These are phyloP conservation scores for Mycogone perniciosa DNA, from an alignment of 2,329 filamentous ascomycete genomes.

Conservation along the genomic window DNA sequence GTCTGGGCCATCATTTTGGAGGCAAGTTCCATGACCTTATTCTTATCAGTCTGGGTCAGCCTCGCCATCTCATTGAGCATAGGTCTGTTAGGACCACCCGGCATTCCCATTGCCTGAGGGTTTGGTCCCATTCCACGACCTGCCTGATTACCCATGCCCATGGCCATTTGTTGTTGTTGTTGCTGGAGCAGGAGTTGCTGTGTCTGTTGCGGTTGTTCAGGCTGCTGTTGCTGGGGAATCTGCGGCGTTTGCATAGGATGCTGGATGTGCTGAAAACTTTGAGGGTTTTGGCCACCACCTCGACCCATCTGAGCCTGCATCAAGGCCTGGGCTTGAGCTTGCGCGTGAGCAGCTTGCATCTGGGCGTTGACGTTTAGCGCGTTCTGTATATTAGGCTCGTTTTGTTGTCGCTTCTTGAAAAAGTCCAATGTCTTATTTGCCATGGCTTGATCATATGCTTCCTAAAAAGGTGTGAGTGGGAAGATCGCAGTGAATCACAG, in stretches of 20 bases:
- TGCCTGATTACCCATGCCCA: slow-evolving; percentile 30
- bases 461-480: slow-evolving; percentile 26
- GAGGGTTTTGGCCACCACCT: slow-evolving; percentile 42
- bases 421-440: slow-evolving; percentile 41
- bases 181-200: slow-evolving; percentile 23
- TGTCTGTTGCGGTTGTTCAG: slow-evolving; percentile 23
- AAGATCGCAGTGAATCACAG: neutral
- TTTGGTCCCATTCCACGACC: slow-evolving; percentile 37
- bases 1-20: slow-evolving; percentile 33
- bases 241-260: slow-evolving; percentile 42
- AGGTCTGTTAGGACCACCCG: slow-evolving; percentile 28
- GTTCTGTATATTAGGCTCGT: slow-evolving; percentile 44
- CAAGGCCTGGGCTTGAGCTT: slow-evolving; percentile 37
- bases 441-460: slow-evolving; percentile 45
- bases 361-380: slow-evolving; percentile 41
- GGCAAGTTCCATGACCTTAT: slow-evolving; percentile 41
- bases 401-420: slow-evolving; percentile 43
- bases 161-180: slow-evolving; percentile 23
- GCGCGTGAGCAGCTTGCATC: slow-evolving; percentile 34
- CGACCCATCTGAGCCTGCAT: slow-evolving; percentile 48
- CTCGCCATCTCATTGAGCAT: slow-evolving; percentile 30
- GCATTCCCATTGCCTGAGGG: slow-evolving; percentile 35
- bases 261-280: slow-evolving; percentile 52
- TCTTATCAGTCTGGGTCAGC: slow-evolving; percentile 38
- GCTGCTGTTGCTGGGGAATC: slow-evolving; percentile 30